Evolutionary conservation across 495 filamentous ascomycete genomes (phyloP), one percentile per base, ranked within the genome.

Genomic region (Daldinia concentrica): DNA sequence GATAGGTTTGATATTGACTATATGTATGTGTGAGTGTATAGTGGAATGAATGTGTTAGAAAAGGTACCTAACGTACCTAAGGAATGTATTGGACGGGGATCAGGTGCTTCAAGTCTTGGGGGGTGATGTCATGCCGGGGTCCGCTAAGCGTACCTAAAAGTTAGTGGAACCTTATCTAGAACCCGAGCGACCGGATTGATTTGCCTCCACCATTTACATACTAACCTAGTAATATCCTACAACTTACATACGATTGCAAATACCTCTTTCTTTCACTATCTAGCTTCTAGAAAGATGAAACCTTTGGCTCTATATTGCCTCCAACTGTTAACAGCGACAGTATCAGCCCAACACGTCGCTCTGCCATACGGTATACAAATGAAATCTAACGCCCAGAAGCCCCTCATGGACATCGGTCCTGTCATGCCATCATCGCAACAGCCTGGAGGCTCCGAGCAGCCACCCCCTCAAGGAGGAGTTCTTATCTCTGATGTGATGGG

Each of bases 401-500:
- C 79, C 51, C 70, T 83, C 57, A 79, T 80, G 75, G 74, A 78
- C 43, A 59, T 69, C 48, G 78, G 76, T 24, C 79, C 79, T 36
- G 80, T 78, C 22, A 76, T 79, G 29, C 77, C 76, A 17, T 68
- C 79, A 32, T 74, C 79, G 3, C 72, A 80, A 8, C 74, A 79
- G 29, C 73, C 69, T 27, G 58, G 69, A 2, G 62, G 74, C 27
- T 75, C 82, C 30, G 70, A 78, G 27, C 82, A 83, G 43, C 81
- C 86, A 7, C 72, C 84, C 22, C 75, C 77, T 1, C 57, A 81
- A 17, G 76, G 76, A 34, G 70, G 76, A 2, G 82, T 85, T 41
- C 86, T 93, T 36, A 88, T 98, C 54, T 91, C 92, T 24, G 96
- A 98, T 75, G 90, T 97, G 15, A 90, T 99, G 68, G 92, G 92